phyloP scores from a whole-genome alignment of 352 stramenopile genomes.

The Pythium dissimile region DNA sequence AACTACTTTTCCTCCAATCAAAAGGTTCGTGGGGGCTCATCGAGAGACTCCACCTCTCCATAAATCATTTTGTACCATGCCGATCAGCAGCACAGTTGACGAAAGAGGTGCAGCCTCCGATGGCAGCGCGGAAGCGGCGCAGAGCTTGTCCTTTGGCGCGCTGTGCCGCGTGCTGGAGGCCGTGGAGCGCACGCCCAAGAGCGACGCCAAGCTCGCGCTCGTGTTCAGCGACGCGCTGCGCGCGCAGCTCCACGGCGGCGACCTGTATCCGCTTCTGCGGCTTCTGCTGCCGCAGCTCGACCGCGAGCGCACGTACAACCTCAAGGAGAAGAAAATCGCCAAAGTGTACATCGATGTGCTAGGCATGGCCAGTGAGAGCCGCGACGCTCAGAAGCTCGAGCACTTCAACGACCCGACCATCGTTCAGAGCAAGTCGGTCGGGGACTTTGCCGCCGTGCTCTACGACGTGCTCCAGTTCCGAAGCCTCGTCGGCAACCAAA shows the following conservation, averaged over 20 bases:
- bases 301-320: slow-evolving; percentile 82
- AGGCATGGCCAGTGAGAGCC: slow-evolving; percentile 54
- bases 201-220: slow-evolving; percentile 68
- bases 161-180: slow-evolving; percentile 72
- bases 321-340: slow-evolving; percentile 87
- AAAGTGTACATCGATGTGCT: slow-evolving; percentile 74
- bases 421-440: slow-evolving; percentile 74
- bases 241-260: slow-evolving; percentile 40
- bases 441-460: slow-evolving; percentile 78
- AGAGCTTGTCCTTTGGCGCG: slow-evolving; percentile 58
- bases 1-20: no score
- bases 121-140: slow-evolving; percentile 22
- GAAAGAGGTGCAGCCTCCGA: background rate
- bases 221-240: slow-evolving; percentile 72
- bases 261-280: slow-evolving; percentile 73
- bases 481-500: slow-evolving; percentile 34
- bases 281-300: slow-evolving; percentile 78
- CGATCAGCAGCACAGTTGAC: no score
- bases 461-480: slow-evolving; percentile 72
- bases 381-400: slow-evolving; percentile 75
- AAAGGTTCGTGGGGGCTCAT: no score
- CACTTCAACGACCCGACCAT: slow-evolving; percentile 82
- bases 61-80: no score
- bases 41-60: no score
- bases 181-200: slow-evolving; percentile 68